Base-by-base conservation (phyloP, 257 asterid genomes). In the Striga asiatica region DNA sequence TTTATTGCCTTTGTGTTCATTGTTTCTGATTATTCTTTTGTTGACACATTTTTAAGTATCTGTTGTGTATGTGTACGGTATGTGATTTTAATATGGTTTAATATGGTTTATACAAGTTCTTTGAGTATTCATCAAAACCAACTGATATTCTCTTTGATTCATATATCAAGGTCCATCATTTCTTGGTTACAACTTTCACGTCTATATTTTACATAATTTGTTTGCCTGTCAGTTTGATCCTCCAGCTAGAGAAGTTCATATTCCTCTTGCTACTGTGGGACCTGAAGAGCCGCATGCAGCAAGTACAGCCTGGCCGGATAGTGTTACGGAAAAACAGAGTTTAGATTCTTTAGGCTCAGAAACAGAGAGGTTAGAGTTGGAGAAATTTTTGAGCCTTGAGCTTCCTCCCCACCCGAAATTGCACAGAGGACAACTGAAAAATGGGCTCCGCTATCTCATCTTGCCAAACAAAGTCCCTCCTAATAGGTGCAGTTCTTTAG, bases 211-310 rank as follows among this genome's bases (percentile, higher is more conserved):
- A 7, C 55, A 62, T 53, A 32, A 25, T 64, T 65, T 69, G 56
- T 28, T 79, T 48, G 18, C 35, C 54, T 60, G 28, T 54, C 66
- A 38, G 51, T 54, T 61, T 64, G 53, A 50, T 56, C 56, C 50
- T 25, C 77, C 81, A 79, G 78, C 61, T 60, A 74, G 74, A 45
- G 66, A 70, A 60, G 42, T 60, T 62, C 65, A 42, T 50, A 64
- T 81, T 59, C 84, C 86, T 54, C 70, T 37, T 66, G 97, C 99
- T 70, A 68, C 94, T 54, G 87, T 79, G 69, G 99, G 99, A 12
- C 97, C 95, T 28, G 95, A 92, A 68, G 99, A 92, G 81, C 97
- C 99, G 58, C 99, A 92, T 79, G 99, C 99, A 35, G 94, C 97
- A 24, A 84, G 95, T 67, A 92, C 93, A 55, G 48, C 94, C 31